Percentiles rank a stretch among this genome's conserved stretches.
Conservation (phyloP, 805 yeast genomes). For the Isabelozyma pseudorhagii region DNA sequence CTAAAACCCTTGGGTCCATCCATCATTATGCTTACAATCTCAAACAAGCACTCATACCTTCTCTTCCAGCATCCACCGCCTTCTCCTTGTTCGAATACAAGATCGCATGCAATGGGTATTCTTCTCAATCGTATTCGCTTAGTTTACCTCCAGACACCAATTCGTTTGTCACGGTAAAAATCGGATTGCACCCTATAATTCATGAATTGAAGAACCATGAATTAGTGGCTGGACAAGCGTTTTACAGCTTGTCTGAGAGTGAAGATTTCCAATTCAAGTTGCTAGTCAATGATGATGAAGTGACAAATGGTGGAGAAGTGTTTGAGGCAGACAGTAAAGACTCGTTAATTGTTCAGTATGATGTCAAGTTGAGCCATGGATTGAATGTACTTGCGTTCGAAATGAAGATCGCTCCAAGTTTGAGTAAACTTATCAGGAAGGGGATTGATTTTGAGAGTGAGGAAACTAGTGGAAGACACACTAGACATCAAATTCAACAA, state of each 20-base stretch:
- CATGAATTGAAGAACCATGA: constrained; percentile 29
- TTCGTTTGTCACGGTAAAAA: constrained; percentile 31
- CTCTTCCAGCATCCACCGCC: constrained; percentile 20
- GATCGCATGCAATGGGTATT: constrained; percentile 36
- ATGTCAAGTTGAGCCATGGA: constrained; percentile 38
- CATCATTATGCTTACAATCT: constrained; percentile 15
- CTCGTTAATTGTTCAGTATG: constrained; percentile 29
- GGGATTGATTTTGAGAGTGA: constrained; percentile 19
- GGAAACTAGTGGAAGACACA: constrained; percentile 37
- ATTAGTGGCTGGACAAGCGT: constrained; percentile 29
- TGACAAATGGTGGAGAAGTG: constrained; percentile 27
- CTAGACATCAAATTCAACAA: constrained; percentile 45
- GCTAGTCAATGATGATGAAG: constrained; percentile 37
- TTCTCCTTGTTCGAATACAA: constrained; percentile 36
- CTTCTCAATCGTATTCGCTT: constrained; percentile 35
- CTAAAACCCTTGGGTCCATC: neutral
- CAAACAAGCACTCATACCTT: constrained; percentile 33
- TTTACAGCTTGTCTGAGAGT: constrained; percentile 28
- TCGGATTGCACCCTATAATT: constrained; percentile 31
- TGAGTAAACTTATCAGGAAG: constrained; percentile 34
- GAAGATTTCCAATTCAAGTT: constrained; percentile 42
- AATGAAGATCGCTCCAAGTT: constrained; percentile 38
- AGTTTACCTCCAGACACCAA: constrained; percentile 36
- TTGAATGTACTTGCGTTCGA: constrained; percentile 38
- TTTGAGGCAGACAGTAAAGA: constrained; percentile 17